Evolutionary conservation across 805 yeast genomes (phyloP), one percentile per base, ranked within the genome.

Genomic region (Debaryomyces castellii): DNA sequence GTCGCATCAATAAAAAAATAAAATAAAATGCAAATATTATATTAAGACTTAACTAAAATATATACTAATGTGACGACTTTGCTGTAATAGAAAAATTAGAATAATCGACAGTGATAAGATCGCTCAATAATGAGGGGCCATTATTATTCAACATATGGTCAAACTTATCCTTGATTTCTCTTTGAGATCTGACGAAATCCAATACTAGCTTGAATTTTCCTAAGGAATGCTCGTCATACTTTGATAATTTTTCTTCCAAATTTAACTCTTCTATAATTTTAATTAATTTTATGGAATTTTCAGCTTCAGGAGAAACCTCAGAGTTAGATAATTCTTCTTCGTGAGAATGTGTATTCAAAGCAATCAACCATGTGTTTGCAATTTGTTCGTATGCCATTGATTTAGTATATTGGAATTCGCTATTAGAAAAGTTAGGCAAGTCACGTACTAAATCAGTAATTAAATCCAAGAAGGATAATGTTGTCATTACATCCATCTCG

Each of bases 371-470:
- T 3, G 83, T 81, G 43, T 76, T 73, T 14, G 80, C 71, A 12
- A 83, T 67, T 59, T 83, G 87, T 51, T 80, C 83, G 58, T 80
- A 83, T 4, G 87, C 85, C 57, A 77, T 65, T 44, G 57, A 56
- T 49, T 70, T 74, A 57, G 70, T 79, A 58, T 80, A 80, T 51
- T 69, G 77, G 57, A 72, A 80, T 55, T 80, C 85, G 45, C 67
- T 62, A 48, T 80, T 79, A 38, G 79, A 56, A 69, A 90, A 89
- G 36, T 73, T 73, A 6, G 96, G 96, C 43, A 87, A 67, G 43
- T 74, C 75, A 55, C 80, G 83, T 44, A 88, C 72, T 43, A 85
- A 66, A 39, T 67, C 64, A 1, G 89, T 78, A 40, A 88, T 78
- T 44, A 73, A 76, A 59, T 83, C 82, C 41, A 89, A 72, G 55